These are phyloP conservation scores for Ustilago lituana DNA, from an alignment of 1,284 basidiomycete species.

Conservation along the genomic window DNA sequence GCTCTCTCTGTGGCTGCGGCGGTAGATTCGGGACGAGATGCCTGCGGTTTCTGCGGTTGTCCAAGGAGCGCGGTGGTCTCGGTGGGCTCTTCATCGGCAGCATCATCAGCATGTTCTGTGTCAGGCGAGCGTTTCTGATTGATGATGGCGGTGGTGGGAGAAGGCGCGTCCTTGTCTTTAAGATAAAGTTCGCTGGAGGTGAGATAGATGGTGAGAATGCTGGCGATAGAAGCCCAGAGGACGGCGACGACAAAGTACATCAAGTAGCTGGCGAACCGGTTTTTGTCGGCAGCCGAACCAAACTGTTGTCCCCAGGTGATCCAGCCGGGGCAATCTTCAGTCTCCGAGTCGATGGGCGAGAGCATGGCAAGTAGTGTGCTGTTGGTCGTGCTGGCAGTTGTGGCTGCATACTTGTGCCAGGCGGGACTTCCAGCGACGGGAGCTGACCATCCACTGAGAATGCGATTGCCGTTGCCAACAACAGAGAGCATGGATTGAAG, in stretches of 20 bases:
- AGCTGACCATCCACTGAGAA: slow-evolving; percentile 55
- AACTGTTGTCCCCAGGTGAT: slow-evolving; percentile 73
- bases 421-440: slow-evolving; percentile 55
- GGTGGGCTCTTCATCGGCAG: slow-evolving; percentile 9
- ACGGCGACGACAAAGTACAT: slow-evolving; percentile 73
- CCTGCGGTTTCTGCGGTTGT: slow-evolving; percentile 4
- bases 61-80: slow-evolving; percentile 37
- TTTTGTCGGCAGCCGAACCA: slow-evolving; percentile 19
- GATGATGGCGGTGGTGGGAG: slow-evolving; percentile 9
- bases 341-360: slow-evolving; percentile 32
- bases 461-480: slow-evolving; percentile 45
- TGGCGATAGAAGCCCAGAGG: slow-evolving; percentile 66
- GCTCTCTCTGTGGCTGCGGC: neutral
- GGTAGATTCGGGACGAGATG: slow-evolving; percentile 4
- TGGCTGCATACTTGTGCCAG: slow-evolving; percentile 51
- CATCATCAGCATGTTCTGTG: neutral
- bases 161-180: slow-evolving; percentile 16
- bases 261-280: slow-evolving; percentile 75
- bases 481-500: slow-evolving; percentile 40
- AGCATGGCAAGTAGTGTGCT: slow-evolving; percentile 15
- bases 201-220: slow-evolving; percentile 82
- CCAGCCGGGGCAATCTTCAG: slow-evolving; percentile 76
- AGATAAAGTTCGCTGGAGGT: slow-evolving; percentile 72
- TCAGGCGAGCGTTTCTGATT: slow-evolving; percentile 10
- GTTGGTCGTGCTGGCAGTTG: slow-evolving; percentile 6